Conservation (phyloP, 148 eudicot genomes). For the Polygonum aviculare region DNA sequence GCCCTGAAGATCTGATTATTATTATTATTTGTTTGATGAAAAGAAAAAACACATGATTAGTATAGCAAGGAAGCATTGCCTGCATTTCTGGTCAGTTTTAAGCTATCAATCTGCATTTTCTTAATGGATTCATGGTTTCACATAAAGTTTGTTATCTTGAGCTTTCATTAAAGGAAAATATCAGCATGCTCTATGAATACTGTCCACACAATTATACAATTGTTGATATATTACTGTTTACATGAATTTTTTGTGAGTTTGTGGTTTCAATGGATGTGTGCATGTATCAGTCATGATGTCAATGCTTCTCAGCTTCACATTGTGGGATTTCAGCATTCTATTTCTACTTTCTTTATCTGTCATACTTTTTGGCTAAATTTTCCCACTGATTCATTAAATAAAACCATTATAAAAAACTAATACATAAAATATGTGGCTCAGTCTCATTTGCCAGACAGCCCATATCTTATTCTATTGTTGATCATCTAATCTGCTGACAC, state of each 20-base stretch:
- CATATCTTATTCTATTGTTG: neutral
- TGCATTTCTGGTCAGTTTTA: neutral
- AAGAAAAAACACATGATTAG: neutral
- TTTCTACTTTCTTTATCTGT: neutral
- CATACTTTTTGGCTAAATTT: neutral
- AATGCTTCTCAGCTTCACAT: conserved; percentile 9
- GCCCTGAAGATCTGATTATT: conserved; percentile 8
- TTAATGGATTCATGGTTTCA: neutral
- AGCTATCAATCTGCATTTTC: neutral
- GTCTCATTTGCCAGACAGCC: neutral
- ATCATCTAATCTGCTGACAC: conserved; percentile 4
- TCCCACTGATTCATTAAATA: neutral
- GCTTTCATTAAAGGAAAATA: neutral
- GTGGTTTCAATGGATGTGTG: neutral
- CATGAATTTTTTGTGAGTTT: neutral
- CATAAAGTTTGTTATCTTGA: neutral
- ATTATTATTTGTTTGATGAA: neutral
- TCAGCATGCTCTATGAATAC: neutral
- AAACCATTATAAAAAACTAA: neutral
- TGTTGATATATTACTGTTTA: neutral
- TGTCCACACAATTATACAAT: neutral
- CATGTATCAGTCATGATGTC: neutral
- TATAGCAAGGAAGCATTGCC: neutral
- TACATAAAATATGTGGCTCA: neutral
- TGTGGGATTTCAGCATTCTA: conserved; percentile 1